Percentiles rank a stretch among this genome's conserved stretches.
Evolutionary conservation across 2,329 filamentous ascomycete species (phyloP).

Genomic region (Berkeleyomyces basicola): DNA sequence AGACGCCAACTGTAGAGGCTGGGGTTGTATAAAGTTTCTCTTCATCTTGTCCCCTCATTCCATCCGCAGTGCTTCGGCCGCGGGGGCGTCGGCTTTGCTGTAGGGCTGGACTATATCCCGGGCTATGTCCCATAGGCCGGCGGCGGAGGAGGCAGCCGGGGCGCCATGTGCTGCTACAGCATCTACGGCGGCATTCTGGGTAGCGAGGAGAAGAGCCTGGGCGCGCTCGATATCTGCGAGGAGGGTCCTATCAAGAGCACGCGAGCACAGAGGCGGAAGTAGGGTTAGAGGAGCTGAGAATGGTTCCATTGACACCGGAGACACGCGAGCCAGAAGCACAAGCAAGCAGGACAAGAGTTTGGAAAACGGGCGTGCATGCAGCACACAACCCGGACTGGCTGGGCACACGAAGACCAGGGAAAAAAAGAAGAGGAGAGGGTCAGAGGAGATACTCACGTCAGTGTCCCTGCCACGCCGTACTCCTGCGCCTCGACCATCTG

Average conservation of each 20-base stretch:
- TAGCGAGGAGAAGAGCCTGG: background rate
- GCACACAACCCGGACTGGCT: no score
- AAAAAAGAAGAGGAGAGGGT: background rate
- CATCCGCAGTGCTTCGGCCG: background rate
- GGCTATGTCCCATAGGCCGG: background rate
- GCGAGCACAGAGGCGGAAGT: background rate
- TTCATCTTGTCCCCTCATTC: background rate
- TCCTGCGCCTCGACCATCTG: conserved; percentile 41
- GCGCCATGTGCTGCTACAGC: background rate
- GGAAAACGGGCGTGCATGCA: no score
- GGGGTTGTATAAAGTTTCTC: background rate
- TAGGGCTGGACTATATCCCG: background rate
- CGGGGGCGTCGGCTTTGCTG: background rate
- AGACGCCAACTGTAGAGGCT: no score
- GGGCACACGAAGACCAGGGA: no score
- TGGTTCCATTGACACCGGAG: background rate
- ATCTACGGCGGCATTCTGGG: background rate
- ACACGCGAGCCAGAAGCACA: background rate
- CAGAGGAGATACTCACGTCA: background rate
- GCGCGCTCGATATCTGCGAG: background rate
- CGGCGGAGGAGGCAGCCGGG: background rate
- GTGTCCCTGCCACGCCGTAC: conserved; percentile 7
- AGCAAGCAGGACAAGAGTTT: no score
- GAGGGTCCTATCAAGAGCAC: background rate
- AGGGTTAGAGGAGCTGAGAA: background rate